Evolutionary conservation across 176 grass and related monocot genomes (phyloP).

Genomic region (Oryza longistaminata): DNA sequence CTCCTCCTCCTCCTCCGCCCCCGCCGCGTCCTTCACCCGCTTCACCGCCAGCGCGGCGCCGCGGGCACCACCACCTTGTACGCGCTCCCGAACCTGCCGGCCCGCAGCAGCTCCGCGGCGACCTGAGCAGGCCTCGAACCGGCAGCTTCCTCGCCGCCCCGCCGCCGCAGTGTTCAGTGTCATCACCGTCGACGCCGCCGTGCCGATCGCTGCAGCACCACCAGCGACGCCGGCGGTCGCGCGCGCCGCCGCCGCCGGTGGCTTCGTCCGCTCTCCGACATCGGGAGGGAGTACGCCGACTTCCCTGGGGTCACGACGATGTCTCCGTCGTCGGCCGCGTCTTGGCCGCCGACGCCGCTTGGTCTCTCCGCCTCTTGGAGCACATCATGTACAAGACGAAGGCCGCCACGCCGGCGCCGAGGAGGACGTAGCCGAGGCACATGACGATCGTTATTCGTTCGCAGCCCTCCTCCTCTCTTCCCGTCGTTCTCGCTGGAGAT

Average conservation of each 20-base stretch:
- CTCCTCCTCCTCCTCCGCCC: slow-evolving; percentile 13
- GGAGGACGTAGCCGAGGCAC: slow-evolving; percentile 50
- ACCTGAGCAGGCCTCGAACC: slow-evolving; percentile 72
- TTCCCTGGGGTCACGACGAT: slow-evolving; percentile 6
- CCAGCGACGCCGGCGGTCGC: slow-evolving; percentile 28
- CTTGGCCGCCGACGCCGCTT: background rate
- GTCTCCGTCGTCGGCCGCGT: background rate
- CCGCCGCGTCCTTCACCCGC: slow-evolving; percentile 56
- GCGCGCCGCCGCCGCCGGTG: background rate
- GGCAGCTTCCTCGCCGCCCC: slow-evolving; percentile 41
- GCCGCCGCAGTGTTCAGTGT: slow-evolving; percentile 5
- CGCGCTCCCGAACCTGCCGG: slow-evolving; percentile 63
- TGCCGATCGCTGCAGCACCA: slow-evolving; percentile 39
- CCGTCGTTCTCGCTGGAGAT: background rate
- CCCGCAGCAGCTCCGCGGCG: slow-evolving; percentile 64
- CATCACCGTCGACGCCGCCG: slow-evolving; percentile 15
- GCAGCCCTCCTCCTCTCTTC: background rate
- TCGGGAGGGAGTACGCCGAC: slow-evolving; percentile 39
- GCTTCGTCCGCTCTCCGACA: slow-evolving; percentile 23
- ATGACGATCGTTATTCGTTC: slow-evolving; percentile 29
- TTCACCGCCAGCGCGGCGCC: slow-evolving; percentile 61
- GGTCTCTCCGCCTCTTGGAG: slow-evolving; percentile 28
- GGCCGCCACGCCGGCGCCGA: slow-evolving; percentile 39
- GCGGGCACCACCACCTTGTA: slow-evolving; percentile 60
- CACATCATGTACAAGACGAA: slow-evolving; percentile 41